phyloP scores from a whole-genome alignment of 805 yeast genomes.

The Yarrowia sp. region DNA sequence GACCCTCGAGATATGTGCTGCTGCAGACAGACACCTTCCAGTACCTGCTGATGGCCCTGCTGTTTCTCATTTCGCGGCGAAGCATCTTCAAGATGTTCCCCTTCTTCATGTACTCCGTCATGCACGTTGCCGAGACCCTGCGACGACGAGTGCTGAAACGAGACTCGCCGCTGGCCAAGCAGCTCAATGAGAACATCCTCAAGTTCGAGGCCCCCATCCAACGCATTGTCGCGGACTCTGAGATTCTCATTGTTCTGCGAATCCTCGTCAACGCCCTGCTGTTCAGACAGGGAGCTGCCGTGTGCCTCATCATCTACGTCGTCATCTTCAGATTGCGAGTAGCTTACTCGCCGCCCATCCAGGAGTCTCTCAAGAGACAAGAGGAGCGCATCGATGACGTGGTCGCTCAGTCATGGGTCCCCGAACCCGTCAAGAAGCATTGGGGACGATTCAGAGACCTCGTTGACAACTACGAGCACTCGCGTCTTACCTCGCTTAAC shows the following conservation, averaged over 20 bases:
- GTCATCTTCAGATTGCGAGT: slow-evolving; percentile 74
- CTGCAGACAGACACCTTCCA: slow-evolving; percentile 37
- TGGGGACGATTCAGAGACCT: slow-evolving; percentile 57
- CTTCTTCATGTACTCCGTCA: slow-evolving; percentile 30
- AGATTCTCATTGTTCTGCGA: slow-evolving; percentile 56
- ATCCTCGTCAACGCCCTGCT: slow-evolving; percentile 57
- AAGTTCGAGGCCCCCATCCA: slow-evolving; percentile 61
- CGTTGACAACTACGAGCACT: slow-evolving; percentile 43
- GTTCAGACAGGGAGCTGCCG: slow-evolving; percentile 69
- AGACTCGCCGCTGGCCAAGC: slow-evolving; percentile 42
- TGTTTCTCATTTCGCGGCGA: slow-evolving; percentile 24
- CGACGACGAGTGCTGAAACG: slow-evolving; percentile 25
- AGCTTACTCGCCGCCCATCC: slow-evolving; percentile 72
- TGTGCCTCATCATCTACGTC: slow-evolving; percentile 56
- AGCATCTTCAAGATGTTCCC: slow-evolving; percentile 32
- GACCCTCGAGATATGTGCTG: slow-evolving; percentile 31
- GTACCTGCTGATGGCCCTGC: slow-evolving; percentile 19
- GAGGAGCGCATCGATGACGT: slow-evolving; percentile 65
- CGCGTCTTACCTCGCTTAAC: slow-evolving; percentile 37
- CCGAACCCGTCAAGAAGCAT: slow-evolving; percentile 55
- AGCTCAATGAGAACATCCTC: slow-evolving; percentile 54
- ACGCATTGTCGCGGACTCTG: slow-evolving; percentile 61
- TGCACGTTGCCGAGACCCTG: slow-evolving; percentile 37
- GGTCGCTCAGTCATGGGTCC: slow-evolving; percentile 58
- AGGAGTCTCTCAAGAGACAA: slow-evolving; percentile 65